Percentiles rank a stretch among this genome's conserved stretches.
Evolutionary conservation across 1,139 yeast genomes (phyloP).

Genomic region (Taphrina betulina): DNA sequence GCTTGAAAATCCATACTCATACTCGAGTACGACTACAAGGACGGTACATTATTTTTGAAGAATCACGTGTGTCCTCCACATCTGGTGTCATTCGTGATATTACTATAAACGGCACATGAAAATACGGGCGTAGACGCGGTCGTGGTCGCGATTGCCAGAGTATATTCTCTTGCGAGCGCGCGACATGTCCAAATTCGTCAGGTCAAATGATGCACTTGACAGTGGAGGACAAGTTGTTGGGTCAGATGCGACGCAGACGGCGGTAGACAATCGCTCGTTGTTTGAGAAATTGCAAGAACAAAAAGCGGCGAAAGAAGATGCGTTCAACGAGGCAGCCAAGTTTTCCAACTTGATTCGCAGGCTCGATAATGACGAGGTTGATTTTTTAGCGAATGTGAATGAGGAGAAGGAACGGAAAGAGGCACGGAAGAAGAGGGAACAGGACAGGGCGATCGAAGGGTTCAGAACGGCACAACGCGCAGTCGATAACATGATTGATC

Average conservation of each 20-base stretch:
- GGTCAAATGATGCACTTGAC: slow-evolving; percentile 7
- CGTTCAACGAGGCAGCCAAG: slow-evolving; percentile 38
- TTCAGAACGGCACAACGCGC: slow-evolving; percentile 34
- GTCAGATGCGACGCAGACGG: neutral
- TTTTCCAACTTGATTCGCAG: slow-evolving; percentile 39
- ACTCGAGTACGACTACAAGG: no score
- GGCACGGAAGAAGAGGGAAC: slow-evolving; percentile 33
- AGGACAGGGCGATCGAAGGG: slow-evolving; percentile 34
- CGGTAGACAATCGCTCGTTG: slow-evolving; percentile 37
- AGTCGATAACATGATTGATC: slow-evolving; percentile 11
- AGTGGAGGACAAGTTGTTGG: slow-evolving; percentile 4
- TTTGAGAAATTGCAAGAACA: slow-evolving; percentile 40
- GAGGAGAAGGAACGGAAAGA: slow-evolving; percentile 37
- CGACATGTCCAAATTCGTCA: slow-evolving; percentile 7
- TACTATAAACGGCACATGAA: no score
- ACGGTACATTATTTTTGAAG: no score
- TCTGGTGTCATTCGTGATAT: no score
- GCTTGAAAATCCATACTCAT: no score
- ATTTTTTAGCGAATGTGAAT: slow-evolving; percentile 38
- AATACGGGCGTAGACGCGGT: no score
- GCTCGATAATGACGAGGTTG: slow-evolving; percentile 40
- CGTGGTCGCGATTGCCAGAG: no score
- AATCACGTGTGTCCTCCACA: no score
- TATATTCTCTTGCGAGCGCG: no score
- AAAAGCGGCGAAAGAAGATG: slow-evolving; percentile 39